Percentiles rank a stretch among this genome's conserved stretches.
Conservation (phyloP, 1,139 yeast species). For the Candida sp. region DNA sequence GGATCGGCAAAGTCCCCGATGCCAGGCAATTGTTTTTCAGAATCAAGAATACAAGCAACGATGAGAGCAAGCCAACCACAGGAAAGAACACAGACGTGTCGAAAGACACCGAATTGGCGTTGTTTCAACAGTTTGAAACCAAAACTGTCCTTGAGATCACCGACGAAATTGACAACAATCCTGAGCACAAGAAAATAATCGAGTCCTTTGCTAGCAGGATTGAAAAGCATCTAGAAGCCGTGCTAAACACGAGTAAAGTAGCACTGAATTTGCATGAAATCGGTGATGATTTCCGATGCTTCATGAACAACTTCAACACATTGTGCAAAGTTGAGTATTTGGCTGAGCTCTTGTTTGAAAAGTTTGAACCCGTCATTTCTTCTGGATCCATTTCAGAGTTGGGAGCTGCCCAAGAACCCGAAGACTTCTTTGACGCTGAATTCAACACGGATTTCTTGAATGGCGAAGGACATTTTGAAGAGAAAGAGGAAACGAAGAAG, state of each 20-base stretch:
- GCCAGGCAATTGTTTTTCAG: conserved; percentile 45
- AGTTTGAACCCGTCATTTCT: conserved; percentile 27
- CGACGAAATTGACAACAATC: conserved; percentile 21
- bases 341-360: conserved; percentile 31
- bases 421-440: conserved; percentile 20
- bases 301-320: conserved; percentile 31
- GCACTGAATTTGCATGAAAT: conserved; percentile 11
- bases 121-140: conserved; percentile 17
- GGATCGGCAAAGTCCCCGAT: conserved; percentile 56
- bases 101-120: conserved; percentile 10
- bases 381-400: conserved; percentile 18
- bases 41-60: conserved; percentile 26
- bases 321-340: conserved; percentile 35
- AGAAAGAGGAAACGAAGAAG: conserved; percentile 6
- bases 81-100: conserved; percentile 2
- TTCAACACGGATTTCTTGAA: conserved; percentile 29
- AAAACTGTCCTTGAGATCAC: conserved; percentile 17
- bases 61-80: conserved; percentile 3
- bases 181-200: conserved; percentile 13
- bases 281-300: conserved; percentile 24
- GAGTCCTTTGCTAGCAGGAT: conserved; percentile 18
- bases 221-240: conserved; percentile 17
- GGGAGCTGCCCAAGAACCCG: conserved; percentile 3
- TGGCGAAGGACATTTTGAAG: conserved; percentile 23
- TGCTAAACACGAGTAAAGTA: conserved; percentile 5